phyloP scores from a whole-genome alignment of 306 rosid species.

The Adenanthera pavonina region DNA sequence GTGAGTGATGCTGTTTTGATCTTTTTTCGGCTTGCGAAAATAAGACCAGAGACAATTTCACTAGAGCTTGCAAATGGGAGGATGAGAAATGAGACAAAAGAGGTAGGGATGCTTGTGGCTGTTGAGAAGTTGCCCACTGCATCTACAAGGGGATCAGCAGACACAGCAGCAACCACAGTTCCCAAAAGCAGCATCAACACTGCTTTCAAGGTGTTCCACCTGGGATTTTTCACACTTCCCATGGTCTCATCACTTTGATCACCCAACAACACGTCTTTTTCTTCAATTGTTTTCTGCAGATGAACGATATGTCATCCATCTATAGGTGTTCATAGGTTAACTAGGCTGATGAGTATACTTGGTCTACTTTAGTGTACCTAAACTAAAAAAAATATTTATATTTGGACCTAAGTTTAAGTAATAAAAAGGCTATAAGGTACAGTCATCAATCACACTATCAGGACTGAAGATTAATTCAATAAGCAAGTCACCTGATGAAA shows the following conservation, averaged over 20 bases:
- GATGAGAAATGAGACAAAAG: constrained; percentile 69
- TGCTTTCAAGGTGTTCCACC: constrained; percentile 51
- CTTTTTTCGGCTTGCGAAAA: constrained; percentile 65
- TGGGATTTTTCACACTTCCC: constrained; percentile 37
- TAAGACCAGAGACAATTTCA: constrained; percentile 70
- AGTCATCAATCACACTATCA: not conserved
- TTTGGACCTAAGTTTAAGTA: not conserved
- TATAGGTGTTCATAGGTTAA: not conserved
- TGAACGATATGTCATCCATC: not conserved
- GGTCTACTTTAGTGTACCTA: too few species aligned
- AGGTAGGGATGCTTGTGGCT: constrained; percentile 68
- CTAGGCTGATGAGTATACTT: not conserved
- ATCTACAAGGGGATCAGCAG: constrained; percentile 73
- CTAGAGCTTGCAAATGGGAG: constrained; percentile 73
- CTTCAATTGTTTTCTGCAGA: constrained; percentile 37
- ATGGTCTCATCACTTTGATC: constrained; percentile 44
- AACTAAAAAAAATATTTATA: not conserved
- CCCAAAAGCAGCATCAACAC: constrained; percentile 56
- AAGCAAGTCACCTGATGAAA: constrained; percentile 21
- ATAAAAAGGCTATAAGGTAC: not conserved
- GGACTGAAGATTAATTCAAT: not conserved
- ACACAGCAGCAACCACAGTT: constrained; percentile 60
- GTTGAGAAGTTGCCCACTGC: constrained; percentile 69
- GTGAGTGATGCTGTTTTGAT: constrained; percentile 64
- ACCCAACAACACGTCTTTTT: constrained; percentile 12